phyloP scores from a whole-genome alignment of 2,329 filamentous ascomycete species.

The Phialophora macrospora region DNA sequence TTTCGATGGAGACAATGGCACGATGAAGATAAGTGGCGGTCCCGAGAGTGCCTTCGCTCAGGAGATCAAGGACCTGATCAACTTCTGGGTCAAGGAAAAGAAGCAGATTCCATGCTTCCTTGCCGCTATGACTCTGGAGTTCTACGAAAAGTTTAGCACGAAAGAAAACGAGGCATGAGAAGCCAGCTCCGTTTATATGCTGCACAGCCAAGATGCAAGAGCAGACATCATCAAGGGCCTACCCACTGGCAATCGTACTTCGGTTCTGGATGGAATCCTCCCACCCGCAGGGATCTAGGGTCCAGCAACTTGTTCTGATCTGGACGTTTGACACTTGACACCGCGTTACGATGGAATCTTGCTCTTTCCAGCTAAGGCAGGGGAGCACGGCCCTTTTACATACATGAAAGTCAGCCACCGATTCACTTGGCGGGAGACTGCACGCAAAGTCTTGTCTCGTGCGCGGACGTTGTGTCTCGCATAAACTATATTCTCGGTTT shows the following conservation, averaged over 20 bases:
- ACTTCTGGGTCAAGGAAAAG: slow-evolving; percentile 94
- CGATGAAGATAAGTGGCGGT: slow-evolving; percentile 96
- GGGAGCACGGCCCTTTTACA: neutral
- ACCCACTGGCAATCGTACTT: too few relatives aligned
- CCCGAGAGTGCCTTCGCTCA: slow-evolving; percentile 83
- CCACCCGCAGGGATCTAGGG: neutral
- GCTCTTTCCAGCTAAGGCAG: neutral
- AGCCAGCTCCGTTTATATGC: neutral
- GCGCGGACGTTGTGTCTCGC: neutral
- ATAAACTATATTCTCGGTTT: neutral
- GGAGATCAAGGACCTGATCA: slow-evolving; percentile 82
- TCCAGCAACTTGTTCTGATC: neutral
- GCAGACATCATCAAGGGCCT: too few relatives aligned
- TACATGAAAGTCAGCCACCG: neutral
- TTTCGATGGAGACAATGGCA: slow-evolving; percentile 91
- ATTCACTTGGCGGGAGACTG: neutral
- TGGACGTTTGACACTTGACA: too few relatives aligned
- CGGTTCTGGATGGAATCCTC: neutral
- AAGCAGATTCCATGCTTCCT: slow-evolving; percentile 93
- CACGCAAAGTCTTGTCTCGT: too few relatives aligned
- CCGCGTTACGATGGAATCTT: neutral
- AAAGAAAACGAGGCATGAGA: slow-evolving; percentile 19
- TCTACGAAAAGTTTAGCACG: slow-evolving; percentile 69
- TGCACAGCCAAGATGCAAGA: neutral
- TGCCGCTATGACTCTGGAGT: slow-evolving; percentile 87